Evolutionary conservation across 1,284 basidiomycete species (phyloP).

Genomic region (Ustilago hordei): DNA sequence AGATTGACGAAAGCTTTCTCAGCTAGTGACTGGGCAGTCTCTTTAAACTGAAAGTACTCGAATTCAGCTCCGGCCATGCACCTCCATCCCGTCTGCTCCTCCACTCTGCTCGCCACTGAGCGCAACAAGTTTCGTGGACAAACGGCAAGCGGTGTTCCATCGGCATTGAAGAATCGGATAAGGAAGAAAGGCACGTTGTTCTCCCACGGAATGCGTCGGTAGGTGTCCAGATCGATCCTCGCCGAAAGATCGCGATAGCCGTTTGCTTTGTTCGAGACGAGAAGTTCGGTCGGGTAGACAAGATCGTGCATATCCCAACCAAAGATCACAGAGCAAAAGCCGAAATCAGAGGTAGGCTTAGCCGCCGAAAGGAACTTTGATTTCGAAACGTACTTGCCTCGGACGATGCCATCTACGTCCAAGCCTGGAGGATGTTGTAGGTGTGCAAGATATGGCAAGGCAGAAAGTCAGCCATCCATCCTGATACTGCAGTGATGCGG

Average conservation of each 20-base stretch:
- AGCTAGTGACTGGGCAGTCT: conserved; percentile 80
- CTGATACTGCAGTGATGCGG: background rate
- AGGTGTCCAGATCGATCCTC: conserved; percentile 82
- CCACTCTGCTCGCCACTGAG: conserved; percentile 73
- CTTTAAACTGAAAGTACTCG: conserved; percentile 95
- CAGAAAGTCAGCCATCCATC: background rate
- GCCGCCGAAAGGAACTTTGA: conserved; percentile 88
- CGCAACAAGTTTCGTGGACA: conserved; percentile 87
- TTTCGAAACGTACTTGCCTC: conserved; percentile 95
- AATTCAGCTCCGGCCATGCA: conserved; percentile 85
- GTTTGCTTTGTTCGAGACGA: conserved; percentile 88
- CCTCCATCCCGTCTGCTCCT: conserved; percentile 46
- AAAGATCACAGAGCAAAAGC: conserved; percentile 60
- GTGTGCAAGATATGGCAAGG: background rate
- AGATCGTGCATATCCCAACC: conserved; percentile 52
- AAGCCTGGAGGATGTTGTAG: conserved; percentile 33
- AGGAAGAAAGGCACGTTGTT: conserved; percentile 91
- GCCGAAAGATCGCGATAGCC: conserved; percentile 91
- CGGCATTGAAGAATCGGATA: conserved; percentile 83
- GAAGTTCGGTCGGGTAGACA: conserved; percentile 81
- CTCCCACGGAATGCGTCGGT: conserved; percentile 90
- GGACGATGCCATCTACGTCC: conserved; percentile 82
- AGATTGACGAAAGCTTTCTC: conserved; percentile 83
- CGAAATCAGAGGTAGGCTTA: conserved; percentile 76
- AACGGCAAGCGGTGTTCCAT: conserved; percentile 74